Base-by-base conservation (phyloP, 108 stramenopile species). In the Fragilaria radians region DNA sequence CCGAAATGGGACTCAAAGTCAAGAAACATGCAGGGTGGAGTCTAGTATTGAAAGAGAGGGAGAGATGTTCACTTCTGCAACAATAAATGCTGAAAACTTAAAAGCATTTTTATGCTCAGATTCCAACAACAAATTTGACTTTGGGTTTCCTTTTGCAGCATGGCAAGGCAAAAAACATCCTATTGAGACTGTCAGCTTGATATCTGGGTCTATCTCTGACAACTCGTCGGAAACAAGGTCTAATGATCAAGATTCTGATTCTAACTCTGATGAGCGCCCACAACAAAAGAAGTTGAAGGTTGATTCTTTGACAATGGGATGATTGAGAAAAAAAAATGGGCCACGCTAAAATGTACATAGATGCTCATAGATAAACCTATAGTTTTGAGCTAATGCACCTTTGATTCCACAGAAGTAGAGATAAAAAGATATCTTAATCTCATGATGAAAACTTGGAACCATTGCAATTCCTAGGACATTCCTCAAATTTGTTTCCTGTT, bases 161-260 rank as follows among this genome's bases (percentile, higher is more conserved):
- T 34, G 30, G 19, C 32, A 57, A 32, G 31, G 19, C 18, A 19
- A 19, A n/a, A 57, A 22, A 33, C 32, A 33, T 22, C 19, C 19
- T 18, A 34, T n/a, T 24, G 55, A 57, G 7, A 33, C 55, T 19
- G 32, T 28, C 1, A 1, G n/a, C 1, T 30, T n/a, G 19, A 19
- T 28, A 17, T 57, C 55, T 1, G 50, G 23, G 22, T 51, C 50
- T 5, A n/a, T n/a, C n/a, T n/a, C n/a, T n/a, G 31, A 57, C 7
- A 32, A 57, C 24, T 19, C 55, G 1, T 57, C 55, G 14, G 55
- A 57, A n/a, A 57, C 22, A 14, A 19, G n/a, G 18, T 57, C 55
- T 1, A 57, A 57, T 24, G 55, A 57, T 57, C 19, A 30, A 23
- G 55, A 57, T 57, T 57, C 55, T 3, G 31, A 2, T n/a, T 57